These are phyloP conservation scores for Ceratocystis variospora DNA, from an alignment of 2,329 filamentous ascomycete genomes.

Conservation along the genomic window DNA sequence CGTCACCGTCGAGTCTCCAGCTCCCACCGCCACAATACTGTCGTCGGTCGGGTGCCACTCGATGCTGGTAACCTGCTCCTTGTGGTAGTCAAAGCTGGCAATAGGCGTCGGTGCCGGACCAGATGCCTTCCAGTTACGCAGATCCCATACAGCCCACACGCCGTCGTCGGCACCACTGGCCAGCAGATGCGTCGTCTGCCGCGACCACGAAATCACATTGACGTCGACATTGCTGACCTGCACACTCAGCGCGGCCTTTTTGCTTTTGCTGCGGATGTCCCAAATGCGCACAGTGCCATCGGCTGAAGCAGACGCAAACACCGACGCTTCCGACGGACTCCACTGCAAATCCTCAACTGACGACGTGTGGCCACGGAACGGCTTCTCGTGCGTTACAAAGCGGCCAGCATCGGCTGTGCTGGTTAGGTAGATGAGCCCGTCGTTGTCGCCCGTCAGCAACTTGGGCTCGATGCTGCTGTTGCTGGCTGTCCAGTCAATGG, in stretches of 20 bases:
- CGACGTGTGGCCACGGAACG: constrained; percentile 70
- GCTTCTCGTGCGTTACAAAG: constrained; percentile 72
- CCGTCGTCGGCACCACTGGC: constrained; percentile 90
- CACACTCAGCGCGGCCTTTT: constrained; percentile 75
- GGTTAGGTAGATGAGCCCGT: constrained; percentile 79
- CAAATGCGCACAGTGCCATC: constrained; percentile 93
- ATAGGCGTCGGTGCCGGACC: constrained; percentile 58
- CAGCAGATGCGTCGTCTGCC: constrained; percentile 73
- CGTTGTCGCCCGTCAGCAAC: constrained; percentile 80
- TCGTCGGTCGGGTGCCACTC: constrained; percentile 98
- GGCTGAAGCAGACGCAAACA: constrained; percentile 86
- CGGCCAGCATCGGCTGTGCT: constrained; percentile 75
- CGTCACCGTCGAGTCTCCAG: constrained; percentile 85
- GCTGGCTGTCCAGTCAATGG: constrained; percentile 60
- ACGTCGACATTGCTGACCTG: constrained; percentile 74
- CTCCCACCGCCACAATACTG: constrained; percentile 83
- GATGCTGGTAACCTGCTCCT: constrained; percentile 86
- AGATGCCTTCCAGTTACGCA: constrained; percentile 74
- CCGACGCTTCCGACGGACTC: constrained; percentile 83
- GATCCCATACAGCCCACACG: constrained; percentile 89
- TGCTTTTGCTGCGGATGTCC: constrained; percentile 84
- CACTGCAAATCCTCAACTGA: constrained; percentile 94
- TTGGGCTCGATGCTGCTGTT: constrained; percentile 59
- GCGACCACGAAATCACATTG: constrained; percentile 94
- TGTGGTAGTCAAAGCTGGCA: constrained; percentile 91